phyloP scores from a whole-genome alignment of 345 rosid genomes.

The Eucalyptus dawsonii region DNA sequence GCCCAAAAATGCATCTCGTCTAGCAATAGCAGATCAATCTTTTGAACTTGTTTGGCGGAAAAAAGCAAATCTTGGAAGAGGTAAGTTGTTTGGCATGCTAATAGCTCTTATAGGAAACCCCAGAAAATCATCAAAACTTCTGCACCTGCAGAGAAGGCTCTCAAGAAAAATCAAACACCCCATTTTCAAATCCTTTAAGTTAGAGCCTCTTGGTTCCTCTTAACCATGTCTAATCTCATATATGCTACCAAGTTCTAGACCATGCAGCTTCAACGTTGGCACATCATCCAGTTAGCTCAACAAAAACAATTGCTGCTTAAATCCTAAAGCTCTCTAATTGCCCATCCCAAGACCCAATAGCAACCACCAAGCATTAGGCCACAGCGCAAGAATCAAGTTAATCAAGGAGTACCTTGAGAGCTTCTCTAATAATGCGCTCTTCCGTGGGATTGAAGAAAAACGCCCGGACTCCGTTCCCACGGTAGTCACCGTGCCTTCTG shows the following conservation, averaged over 20 bases:
- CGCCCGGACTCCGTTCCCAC: conserved; percentile 2
- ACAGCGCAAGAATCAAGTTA: neutral
- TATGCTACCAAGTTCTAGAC: neutral
- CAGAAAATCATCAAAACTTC: neutral
- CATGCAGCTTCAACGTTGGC: neutral
- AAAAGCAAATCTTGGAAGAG: neutral
- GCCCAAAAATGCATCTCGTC: neutral
- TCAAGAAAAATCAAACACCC: neutral
- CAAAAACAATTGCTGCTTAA: neutral
- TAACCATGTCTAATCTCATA: neutral
- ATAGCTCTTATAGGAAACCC: neutral
- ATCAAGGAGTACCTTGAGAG: conserved; percentile 22
- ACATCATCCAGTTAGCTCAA: neutral
- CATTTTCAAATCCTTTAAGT: neutral
- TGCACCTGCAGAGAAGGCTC: neutral
- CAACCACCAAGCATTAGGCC: neutral
- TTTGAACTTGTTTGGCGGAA: neutral
- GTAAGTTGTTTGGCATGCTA: neutral
- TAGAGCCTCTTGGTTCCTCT: neutral
- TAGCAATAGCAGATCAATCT: neutral
- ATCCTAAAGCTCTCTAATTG: neutral
- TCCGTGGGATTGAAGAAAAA: conserved; percentile 20
- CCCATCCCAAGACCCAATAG: neutral
- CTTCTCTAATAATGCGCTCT: conserved; percentile 39
- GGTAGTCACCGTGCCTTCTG: neutral